These are phyloP conservation scores for Mercurialis annua DNA, from an alignment of 345 rosid genomes.

Conservation along the genomic window DNA sequence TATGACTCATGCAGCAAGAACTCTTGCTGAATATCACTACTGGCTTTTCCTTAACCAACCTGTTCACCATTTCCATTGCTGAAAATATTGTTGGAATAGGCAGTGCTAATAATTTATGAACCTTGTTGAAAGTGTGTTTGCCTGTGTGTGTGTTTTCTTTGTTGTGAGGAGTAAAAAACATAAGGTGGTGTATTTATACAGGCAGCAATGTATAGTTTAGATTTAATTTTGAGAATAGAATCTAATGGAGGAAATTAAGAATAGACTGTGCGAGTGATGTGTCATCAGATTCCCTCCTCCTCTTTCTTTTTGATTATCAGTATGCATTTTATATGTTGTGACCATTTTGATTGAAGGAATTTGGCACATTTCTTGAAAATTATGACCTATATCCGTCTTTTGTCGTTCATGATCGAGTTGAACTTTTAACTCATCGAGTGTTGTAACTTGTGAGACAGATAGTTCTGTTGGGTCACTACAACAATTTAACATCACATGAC, in stretches of 20 bases:
- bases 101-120: not conserved
- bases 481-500: too few species aligned
- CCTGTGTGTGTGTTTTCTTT: not conserved
- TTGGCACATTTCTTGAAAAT: too few species aligned
- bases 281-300: constrained; percentile 16
- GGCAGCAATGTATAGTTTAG: not conserved
- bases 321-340: not conserved
- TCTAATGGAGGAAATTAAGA: constrained; percentile 10
- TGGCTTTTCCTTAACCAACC: constrained; percentile 18
- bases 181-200: constrained; percentile 28
- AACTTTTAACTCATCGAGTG: too few species aligned
- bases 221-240: constrained; percentile 13
- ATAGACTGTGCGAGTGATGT: constrained; percentile 6
- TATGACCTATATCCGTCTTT: too few species aligned
- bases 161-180: constrained; percentile 13
- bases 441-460: too few species aligned
- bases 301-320: constrained; percentile 6
- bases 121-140: constrained; percentile 1
- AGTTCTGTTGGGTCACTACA: too few species aligned
- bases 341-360: too few species aligned
- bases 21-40: constrained; percentile 35
- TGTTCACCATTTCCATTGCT: constrained; percentile 25
- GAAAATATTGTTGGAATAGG: not conserved
- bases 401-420: too few species aligned
- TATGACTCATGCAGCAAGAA: constrained; percentile 35